Base-by-base conservation (phyloP, 768 basidiomycete species). In the Obba rivulosa region DNA sequence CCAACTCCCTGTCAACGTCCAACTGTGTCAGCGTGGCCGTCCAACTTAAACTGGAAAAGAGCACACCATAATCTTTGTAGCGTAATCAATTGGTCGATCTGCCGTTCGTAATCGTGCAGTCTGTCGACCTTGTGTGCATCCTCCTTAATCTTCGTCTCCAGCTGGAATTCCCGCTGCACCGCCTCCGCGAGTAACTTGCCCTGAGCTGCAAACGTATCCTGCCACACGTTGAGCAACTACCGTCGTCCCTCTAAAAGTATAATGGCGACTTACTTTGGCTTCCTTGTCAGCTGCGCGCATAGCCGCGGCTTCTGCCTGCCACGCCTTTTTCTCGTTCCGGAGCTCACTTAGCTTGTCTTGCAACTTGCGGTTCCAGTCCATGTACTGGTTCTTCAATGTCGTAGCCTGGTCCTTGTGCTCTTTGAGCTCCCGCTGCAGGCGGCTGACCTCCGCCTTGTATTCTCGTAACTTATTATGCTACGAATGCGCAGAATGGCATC, bases 401-500 rank as follows among this genome's bases (percentile, higher is more conserved):
- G 80, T 76, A 1, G 88, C 83, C 55, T 88, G 85, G 31, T 76
- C 74, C 51, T 83, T 87, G 52, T 91, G 81, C 39, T 85, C 81
- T 40, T 75, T 80, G 25, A 93, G 71, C 51, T 90, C 83, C 31
- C 68, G 73, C 53, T 88, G 82, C 8, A 92, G 73, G 18, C 70
- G 70, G 14, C 76, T 74, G 21, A 91, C 84, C 60, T 84, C 79
- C 2, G 74, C 66, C 43, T 83, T 81, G 62, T 88, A 87, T 53
- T 85, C 86, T 46, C 85, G 83, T 45, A 92, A 67, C 59, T 86
- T 88, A 65, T 91, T 90, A 60, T 85, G 87, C 89, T 92, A 60
- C 24, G 3, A 4, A 23, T 22, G 22, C 38, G 31, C 44, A 51
- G 21, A 49, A 18, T 49, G 37, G 40, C 28, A 7, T 14, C 36